phyloP scores from a whole-genome alignment of 2,329 filamentous ascomycete genomes.

The Penicillium digitatum region DNA sequence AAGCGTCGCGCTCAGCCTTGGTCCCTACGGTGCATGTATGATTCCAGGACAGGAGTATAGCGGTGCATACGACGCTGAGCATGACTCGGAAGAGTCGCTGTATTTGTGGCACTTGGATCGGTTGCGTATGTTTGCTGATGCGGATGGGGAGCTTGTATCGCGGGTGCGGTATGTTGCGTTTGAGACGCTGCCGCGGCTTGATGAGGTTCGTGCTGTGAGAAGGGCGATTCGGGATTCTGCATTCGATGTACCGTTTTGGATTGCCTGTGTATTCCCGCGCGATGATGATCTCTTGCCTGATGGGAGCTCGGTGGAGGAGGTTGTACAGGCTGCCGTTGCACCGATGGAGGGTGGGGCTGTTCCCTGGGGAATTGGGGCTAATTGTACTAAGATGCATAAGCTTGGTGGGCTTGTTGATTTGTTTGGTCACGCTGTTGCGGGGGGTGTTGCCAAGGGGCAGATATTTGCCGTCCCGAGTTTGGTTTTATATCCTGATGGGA shows the following conservation, averaged over 20 bases:
- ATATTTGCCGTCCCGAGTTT: conserved; percentile 45
- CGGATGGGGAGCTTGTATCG: conserved; percentile 33
- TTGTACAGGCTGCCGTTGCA: conserved; percentile 40
- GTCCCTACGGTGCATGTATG: conserved; percentile 66
- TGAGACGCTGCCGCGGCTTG: conserved; percentile 62
- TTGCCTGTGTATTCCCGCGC: conserved; percentile 60
- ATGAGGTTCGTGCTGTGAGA: conserved; percentile 57
- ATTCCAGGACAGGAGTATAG: conserved; percentile 61
- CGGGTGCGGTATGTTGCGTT: conserved; percentile 56
- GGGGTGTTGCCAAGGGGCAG: conserved; percentile 4
- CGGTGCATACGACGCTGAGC: conserved; percentile 54
- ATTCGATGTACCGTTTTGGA: conserved; percentile 52
- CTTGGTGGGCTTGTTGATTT: conserved; percentile 23
- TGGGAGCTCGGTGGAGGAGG: conserved; percentile 47
- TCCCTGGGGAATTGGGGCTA: conserved; percentile 64
- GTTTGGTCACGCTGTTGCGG: conserved; percentile 16
- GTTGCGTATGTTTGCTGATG: conserved; percentile 48
- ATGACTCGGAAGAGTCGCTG: conserved; percentile 46
- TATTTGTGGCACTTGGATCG: conserved; percentile 57
- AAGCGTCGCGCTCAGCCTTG: conserved; percentile 54
- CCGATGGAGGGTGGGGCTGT: conserved; percentile 17
- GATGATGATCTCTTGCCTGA: conserved; percentile 55
- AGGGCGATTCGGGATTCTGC: conserved; percentile 28
- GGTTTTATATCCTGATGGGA: conserved; percentile 66
- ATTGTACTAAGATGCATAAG: conserved; percentile 53